These are phyloP conservation scores for Effrenium voratum DNA, from an alignment of 73 alveolate genomes.

Conservation along the genomic window DNA sequence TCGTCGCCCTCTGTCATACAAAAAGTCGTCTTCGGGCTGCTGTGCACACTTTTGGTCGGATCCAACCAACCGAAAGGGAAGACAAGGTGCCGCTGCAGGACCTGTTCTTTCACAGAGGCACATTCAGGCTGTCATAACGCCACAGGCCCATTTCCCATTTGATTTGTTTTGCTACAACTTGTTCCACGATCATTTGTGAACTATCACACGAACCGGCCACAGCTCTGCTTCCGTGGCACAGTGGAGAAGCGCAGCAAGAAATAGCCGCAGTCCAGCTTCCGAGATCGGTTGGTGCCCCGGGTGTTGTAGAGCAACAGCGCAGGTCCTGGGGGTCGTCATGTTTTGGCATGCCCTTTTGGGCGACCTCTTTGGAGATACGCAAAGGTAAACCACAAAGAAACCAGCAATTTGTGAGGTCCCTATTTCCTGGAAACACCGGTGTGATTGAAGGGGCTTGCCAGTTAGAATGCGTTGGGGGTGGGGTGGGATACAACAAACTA, in stretches of 20 bases:
- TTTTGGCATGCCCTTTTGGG: too few species aligned
- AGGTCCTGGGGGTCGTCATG: constrained; percentile 18
- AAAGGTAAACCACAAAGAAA: neutral
- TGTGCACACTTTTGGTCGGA: too few species aligned
- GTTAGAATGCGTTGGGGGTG: neutral
- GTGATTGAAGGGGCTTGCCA: neutral
- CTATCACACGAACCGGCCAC: neutral
- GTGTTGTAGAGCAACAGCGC: constrained; percentile 67
- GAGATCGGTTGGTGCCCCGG: constrained; percentile 37
- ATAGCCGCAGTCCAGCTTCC: constrained; percentile 57
- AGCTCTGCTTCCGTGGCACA: neutral
- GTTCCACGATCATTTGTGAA: too few species aligned
- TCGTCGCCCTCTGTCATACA: too few species aligned
- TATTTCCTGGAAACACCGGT: neutral
- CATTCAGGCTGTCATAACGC: too few species aligned
- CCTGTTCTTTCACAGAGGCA: too few species aligned
- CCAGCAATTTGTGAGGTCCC: neutral
- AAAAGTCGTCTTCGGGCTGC: too few species aligned
- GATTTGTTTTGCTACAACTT: too few species aligned
- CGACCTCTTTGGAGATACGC: neutral
- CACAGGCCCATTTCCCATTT: too few species aligned
- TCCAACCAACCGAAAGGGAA: too few species aligned
- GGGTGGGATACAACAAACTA: too few species aligned
- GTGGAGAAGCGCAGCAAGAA: constrained; percentile 44
- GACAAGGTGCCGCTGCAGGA: too few species aligned